phyloP scores from a whole-genome alignment of 768 basidiomycete species.

The Piloderma croceum region DNA sequence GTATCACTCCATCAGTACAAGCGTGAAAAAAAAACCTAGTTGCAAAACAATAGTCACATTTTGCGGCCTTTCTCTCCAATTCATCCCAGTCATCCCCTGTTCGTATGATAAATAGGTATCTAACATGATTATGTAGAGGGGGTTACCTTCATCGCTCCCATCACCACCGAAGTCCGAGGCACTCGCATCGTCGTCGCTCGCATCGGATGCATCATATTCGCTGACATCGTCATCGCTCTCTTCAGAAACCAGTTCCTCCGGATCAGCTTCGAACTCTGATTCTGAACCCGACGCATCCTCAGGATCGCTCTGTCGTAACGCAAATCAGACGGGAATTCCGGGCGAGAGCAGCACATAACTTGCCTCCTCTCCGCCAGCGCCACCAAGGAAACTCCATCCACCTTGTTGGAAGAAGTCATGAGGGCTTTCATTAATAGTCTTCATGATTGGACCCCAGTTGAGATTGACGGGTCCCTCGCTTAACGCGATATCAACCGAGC shows the following conservation, averaged over 20 bases:
- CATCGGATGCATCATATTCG: slow-evolving; percentile 48
- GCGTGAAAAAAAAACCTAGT: background rate
- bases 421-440: slow-evolving; percentile 94
- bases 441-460: slow-evolving; percentile 99
- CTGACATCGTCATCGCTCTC: slow-evolving; percentile 49
- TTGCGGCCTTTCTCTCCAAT: slow-evolving; percentile 85
- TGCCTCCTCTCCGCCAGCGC: slow-evolving; percentile 61
- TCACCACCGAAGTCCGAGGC: slow-evolving; percentile 60
- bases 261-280: slow-evolving; percentile 59
- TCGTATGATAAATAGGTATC: slow-evolving; percentile 13
- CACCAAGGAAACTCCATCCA: slow-evolving; percentile 91
- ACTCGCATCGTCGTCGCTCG: slow-evolving; percentile 53
- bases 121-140: too few species aligned
- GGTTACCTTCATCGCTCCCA: slow-evolving; percentile 59
- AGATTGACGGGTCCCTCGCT: slow-evolving; percentile 95
- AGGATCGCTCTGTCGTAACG: slow-evolving; percentile 31
- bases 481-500: slow-evolving; percentile 94
- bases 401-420: slow-evolving; percentile 93
- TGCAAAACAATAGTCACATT: slow-evolving; percentile 43
- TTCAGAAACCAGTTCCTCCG: slow-evolving; percentile 36
- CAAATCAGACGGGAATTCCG: slow-evolving; percentile 3
- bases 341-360: slow-evolving; percentile 16
- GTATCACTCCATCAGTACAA: background rate
- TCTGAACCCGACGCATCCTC: slow-evolving; percentile 43
- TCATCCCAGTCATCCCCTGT: slow-evolving; percentile 94